Percentiles rank a stretch among this genome's conserved stretches.
These are phyloP conservation scores for Papiliotrema fonsecae DNA, from an alignment of 1,284 basidiomycete genomes.

Conservation along the genomic window DNA sequence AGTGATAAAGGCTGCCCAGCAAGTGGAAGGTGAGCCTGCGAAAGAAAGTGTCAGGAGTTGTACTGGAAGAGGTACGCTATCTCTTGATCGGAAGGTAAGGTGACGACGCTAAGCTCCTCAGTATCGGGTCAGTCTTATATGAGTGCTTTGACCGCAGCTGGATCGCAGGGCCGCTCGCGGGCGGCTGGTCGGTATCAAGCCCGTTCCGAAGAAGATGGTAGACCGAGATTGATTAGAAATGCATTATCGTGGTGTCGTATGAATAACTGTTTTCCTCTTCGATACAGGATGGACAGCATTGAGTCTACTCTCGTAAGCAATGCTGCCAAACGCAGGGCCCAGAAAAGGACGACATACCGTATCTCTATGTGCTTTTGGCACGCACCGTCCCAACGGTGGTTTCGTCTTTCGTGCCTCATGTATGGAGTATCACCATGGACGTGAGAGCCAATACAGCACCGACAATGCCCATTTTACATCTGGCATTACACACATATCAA, in stretches of 20 bases:
- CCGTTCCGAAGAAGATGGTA: not conserved
- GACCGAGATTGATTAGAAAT: not conserved
- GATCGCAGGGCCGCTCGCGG: not conserved
- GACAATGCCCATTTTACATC: not conserved
- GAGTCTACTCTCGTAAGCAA: no score
- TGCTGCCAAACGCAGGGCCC: no score
- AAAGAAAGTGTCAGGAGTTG: slow-evolving; percentile 7
- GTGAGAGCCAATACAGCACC: not conserved
- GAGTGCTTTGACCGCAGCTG: not conserved
- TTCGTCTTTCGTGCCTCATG: not conserved
- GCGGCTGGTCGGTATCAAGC: not conserved
- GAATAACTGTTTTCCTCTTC: not conserved
- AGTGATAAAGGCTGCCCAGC: slow-evolving; percentile 11
- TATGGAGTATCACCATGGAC: not conserved
- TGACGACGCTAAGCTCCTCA: not conserved
- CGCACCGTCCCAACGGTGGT: not conserved
- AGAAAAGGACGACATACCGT: no score
- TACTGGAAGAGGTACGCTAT: not conserved
- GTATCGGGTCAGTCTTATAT: not conserved
- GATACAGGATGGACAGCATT: no score
- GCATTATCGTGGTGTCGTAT: not conserved
- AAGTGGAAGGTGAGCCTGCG: slow-evolving; percentile 15
- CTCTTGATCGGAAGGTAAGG: not conserved
- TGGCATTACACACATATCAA: not conserved
- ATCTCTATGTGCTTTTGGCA: not conserved